Evolutionary conservation across 257 asterid genomes (phyloP).

Genomic region (Solanum sitiens): DNA sequence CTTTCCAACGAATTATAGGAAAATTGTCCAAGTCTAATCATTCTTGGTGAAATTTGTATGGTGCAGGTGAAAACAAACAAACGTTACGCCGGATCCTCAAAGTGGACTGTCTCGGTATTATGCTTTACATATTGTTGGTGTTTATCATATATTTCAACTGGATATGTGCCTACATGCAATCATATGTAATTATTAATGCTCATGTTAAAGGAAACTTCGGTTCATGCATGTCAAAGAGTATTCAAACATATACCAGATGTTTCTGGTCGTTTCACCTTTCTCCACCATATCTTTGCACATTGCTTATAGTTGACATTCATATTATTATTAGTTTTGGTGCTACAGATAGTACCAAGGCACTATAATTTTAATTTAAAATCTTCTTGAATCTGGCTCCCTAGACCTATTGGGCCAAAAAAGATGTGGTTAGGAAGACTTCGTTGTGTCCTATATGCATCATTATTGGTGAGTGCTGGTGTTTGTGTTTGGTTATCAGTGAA

Average conservation of each 20-base stretch:
- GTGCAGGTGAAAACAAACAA: constrained; percentile 74
- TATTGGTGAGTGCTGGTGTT: neutral
- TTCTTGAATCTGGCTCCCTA: neutral
- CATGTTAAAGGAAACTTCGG: neutral
- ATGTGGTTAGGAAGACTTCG: neutral
- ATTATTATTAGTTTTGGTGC: neutral
- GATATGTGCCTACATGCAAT: neutral
- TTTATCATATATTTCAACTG: neutral
- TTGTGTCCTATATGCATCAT: neutral
- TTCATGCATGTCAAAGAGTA: neutral
- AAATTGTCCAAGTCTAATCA: neutral
- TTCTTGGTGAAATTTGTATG: neutral
- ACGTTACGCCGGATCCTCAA: constrained; percentile 80
- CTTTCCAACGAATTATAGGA: neutral
- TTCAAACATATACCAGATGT: neutral
- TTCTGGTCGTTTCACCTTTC: neutral
- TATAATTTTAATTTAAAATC: neutral
- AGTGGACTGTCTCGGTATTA: constrained; percentile 92
- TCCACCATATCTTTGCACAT: neutral
- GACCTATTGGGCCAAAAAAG: neutral
- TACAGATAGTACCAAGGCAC: neutral
- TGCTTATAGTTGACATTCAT: neutral
- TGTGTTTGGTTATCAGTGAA: neutral
- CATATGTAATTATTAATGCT: neutral
- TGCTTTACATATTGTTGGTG: neutral